Evolutionary conservation across 441 rosid genomes (phyloP).

Genomic region (Erodium moschatum): DNA sequence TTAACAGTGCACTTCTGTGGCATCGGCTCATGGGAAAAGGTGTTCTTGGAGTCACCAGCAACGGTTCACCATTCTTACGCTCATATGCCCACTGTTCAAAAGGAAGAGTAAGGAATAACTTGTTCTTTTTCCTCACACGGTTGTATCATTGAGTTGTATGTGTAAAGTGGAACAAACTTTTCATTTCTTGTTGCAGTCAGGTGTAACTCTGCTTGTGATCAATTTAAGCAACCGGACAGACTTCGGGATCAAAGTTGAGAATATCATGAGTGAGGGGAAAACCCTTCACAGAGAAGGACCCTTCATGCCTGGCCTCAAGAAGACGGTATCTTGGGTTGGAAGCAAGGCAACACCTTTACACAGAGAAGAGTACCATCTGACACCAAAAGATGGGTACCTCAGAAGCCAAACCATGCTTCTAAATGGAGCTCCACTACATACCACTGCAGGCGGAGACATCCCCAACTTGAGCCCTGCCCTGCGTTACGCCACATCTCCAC

Average conservation of each 20-base stretch:
- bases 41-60: conserved; percentile 45
- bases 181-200: conserved; percentile 37
- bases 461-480: conserved; percentile 54
- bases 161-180: no score
- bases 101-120: conserved; percentile 59
- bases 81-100: conserved; percentile 80
- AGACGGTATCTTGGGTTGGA: conserved; percentile 55
- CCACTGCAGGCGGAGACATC: conserved; percentile 39
- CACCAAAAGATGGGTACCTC: conserved; percentile 54
- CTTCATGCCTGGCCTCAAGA: conserved; percentile 43
- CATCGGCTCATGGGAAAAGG: conserved; percentile 88
- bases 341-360: conserved; percentile 29
- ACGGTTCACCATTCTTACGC: conserved; percentile 58
- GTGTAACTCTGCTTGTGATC: conserved; percentile 70
- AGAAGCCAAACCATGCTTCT: conserved; percentile 62
- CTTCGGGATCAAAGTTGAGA: conserved; percentile 40
- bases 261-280: conserved; percentile 25
- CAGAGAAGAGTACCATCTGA: conserved; percentile 87
- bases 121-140: no score
- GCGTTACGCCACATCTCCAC: conserved; percentile 36
- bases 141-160: no score
- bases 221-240: conserved; percentile 65
- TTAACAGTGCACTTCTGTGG: conserved; percentile 83
- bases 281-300: conserved; percentile 16
- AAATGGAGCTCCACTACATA: conserved; percentile 60